Percentiles rank a stretch among this genome's conserved stretches.
phyloP scores from a whole-genome alignment of 306 rosid species.

The Citrullus amarus region DNA sequence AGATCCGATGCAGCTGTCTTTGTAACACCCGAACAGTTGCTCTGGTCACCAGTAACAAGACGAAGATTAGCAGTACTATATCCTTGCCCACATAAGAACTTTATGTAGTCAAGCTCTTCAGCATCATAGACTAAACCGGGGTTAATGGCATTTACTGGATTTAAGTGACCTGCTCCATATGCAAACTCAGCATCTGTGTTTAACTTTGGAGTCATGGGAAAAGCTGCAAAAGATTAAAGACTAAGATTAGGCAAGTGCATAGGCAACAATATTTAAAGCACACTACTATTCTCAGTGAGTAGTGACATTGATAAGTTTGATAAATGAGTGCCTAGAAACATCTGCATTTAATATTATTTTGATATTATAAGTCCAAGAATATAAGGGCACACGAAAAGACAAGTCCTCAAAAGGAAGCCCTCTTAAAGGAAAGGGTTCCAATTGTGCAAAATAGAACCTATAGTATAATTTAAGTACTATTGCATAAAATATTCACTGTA shows the following conservation, averaged over 20 bases:
- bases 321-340: background rate
- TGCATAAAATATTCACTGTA: background rate
- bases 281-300: background rate
- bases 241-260: background rate
- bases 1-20: constrained; percentile 12
- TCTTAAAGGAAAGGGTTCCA: too few relatives aligned
- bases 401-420: too few relatives aligned
- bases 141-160: constrained; percentile 12
- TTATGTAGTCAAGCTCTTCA: constrained; percentile 14
- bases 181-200: constrained; percentile 14
- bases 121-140: constrained; percentile 31
- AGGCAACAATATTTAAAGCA: background rate
- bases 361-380: background rate
- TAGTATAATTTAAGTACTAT: too few relatives aligned
- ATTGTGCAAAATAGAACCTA: too few relatives aligned
- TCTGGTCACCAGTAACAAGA: constrained; percentile 18
- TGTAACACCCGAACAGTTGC: constrained; percentile 15
- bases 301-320: background rate
- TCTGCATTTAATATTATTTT: background rate
- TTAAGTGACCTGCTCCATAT: constrained; percentile 19
- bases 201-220: constrained; percentile 1
- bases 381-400: too few relatives aligned
- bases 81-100: constrained; percentile 25
- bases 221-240: constrained; percentile 12
- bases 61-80: constrained; percentile 10